phyloP scores from a whole-genome alignment of 441 rosid genomes.

The Populus hybrid region DNA sequence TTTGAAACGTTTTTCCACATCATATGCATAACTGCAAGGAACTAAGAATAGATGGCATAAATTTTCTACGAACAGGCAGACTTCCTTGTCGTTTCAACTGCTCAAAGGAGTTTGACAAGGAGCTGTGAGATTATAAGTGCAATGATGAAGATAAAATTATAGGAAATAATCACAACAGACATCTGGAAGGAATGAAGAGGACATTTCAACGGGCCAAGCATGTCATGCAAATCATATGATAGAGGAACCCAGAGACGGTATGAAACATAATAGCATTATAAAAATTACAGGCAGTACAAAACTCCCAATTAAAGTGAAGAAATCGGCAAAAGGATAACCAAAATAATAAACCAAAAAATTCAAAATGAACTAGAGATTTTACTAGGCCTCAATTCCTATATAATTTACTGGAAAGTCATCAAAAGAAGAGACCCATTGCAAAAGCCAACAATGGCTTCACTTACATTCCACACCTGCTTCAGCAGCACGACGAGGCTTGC shows the following conservation, averaged over 20 bases:
- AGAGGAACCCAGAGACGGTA: constrained; percentile 21
- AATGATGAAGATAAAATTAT: background rate
- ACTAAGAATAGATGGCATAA: background rate
- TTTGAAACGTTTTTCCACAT: no score
- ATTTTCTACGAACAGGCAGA: background rate
- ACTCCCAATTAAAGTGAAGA: constrained; percentile 27
- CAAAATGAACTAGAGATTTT: constrained; percentile 22
- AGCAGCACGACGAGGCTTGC: constrained; percentile 92
- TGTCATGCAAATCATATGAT: constrained; percentile 22
- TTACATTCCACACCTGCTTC: constrained; percentile 93
- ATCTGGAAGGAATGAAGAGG: background rate
- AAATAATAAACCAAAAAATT: constrained; percentile 24
- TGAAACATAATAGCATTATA: constrained; percentile 25
- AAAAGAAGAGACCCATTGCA: constrained; percentile 23
- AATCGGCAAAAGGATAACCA: constrained; percentile 26
- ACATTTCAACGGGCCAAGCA: constrained; percentile 4
- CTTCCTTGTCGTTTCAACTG: background rate
- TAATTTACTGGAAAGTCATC: constrained; percentile 18
- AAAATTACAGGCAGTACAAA: constrained; percentile 40
- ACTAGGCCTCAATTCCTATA: constrained; percentile 35
- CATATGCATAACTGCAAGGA: background rate
- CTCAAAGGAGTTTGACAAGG: background rate
- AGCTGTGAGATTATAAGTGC: background rate
- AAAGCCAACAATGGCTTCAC: constrained; percentile 27
- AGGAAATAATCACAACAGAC: background rate